Conservation (phyloP, 352 stramenopile species). For the Globisporangium paddicum region DNA sequence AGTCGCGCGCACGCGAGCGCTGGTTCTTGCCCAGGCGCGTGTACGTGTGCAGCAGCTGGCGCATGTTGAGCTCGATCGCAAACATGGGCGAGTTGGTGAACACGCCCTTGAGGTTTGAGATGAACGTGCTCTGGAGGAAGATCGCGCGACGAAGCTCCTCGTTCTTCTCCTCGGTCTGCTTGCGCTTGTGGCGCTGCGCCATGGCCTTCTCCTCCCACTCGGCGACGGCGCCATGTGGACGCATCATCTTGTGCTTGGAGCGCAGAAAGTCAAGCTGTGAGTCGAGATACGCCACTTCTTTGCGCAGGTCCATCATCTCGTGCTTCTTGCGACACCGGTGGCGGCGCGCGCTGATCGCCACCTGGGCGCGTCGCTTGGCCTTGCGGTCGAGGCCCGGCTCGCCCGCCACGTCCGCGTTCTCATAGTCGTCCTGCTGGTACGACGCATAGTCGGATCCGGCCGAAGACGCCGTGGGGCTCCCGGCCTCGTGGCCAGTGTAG, state of each 20-base stretch:
- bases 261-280: conserved; percentile 26
- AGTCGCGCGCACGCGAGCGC: conserved; percentile 38
- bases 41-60: conserved; percentile 48
- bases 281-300: conserved; percentile 29
- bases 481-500: background rate
- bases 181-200: conserved; percentile 26
- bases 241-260: conserved; percentile 25
- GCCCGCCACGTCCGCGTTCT: background rate
- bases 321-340: conserved; percentile 46
- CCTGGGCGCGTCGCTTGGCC: conserved; percentile 23
- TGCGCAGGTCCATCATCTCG: conserved; percentile 34
- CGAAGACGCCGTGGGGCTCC: conserved; percentile 7
- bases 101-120: conserved; percentile 29
- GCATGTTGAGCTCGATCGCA: conserved; percentile 38
- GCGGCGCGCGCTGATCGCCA: conserved; percentile 30
- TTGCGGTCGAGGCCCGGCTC: conserved; percentile 17
- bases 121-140: conserved; percentile 42
- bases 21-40: conserved; percentile 35
- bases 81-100: conserved; percentile 26
- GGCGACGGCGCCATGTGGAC: conserved; percentile 16
- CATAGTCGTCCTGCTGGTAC: conserved; percentile 4
- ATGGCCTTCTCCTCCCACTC: conserved; percentile 30
- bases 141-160: conserved; percentile 44
- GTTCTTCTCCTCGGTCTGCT: conserved; percentile 31
- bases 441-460: conserved; percentile 9